These are phyloP conservation scores for Dioscorea zingiberensis DNA, from an alignment of 106 monocot species.

Conservation along the genomic window DNA sequence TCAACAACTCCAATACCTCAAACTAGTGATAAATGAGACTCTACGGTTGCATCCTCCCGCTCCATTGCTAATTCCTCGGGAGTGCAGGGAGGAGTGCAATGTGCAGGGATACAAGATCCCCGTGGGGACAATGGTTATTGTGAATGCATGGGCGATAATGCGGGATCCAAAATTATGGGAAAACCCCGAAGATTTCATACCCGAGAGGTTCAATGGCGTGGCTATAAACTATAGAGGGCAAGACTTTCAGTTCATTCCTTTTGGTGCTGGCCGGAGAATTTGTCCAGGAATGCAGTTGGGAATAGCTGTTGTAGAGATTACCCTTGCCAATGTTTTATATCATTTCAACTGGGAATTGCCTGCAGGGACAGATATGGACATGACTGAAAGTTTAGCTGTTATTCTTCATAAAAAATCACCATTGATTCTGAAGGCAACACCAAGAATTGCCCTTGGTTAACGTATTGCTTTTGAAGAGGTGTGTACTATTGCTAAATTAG, in stretches of 20 bases:
- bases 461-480: too few relatives aligned
- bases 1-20: slow-evolving; percentile 17
- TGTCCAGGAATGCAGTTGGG: slow-evolving; percentile 29
- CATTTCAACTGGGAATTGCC: slow-evolving; percentile 30
- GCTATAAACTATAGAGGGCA: slow-evolving; percentile 17
- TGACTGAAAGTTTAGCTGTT: slow-evolving; percentile 18
- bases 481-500: too few relatives aligned
- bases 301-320: slow-evolving; percentile 7
- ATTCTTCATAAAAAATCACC: too few relatives aligned
- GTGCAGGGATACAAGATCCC: slow-evolving; percentile 25
- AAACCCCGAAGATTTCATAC: slow-evolving; percentile 18
- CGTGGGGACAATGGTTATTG: slow-evolving; percentile 10
- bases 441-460: too few relatives aligned
- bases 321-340: slow-evolving; percentile 25
- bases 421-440: too few relatives aligned
- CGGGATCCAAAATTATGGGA: slow-evolving; percentile 23
- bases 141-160: slow-evolving; percentile 20
- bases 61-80: slow-evolving; percentile 19
- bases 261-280: slow-evolving; percentile 26
- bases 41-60: slow-evolving; percentile 23
- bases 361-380: slow-evolving; percentile 18
- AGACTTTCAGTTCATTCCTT: slow-evolving; percentile 21
- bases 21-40: slow-evolving; percentile 26
- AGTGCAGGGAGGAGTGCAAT: slow-evolving; percentile 4
- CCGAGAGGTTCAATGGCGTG: slow-evolving; percentile 25